Percentiles rank a stretch among this genome's conserved stretches.
phyloP scores from a whole-genome alignment of 805 yeast species.

The Candida golubevii region DNA sequence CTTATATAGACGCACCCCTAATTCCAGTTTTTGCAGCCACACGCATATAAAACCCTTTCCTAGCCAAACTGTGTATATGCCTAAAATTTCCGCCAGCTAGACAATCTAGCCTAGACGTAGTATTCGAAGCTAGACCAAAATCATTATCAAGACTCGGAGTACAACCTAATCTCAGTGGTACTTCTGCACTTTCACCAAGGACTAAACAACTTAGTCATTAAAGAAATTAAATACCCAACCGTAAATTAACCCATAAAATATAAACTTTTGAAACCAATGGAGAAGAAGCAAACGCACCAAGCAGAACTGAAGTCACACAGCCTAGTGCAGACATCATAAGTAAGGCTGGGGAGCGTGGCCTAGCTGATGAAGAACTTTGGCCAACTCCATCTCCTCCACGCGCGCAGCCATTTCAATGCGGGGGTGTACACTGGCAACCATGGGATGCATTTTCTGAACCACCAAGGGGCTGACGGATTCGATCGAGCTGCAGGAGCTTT shows the following conservation, averaged over 20 bases:
- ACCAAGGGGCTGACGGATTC: slow-evolving; percentile 14
- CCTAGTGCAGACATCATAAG: not conserved
- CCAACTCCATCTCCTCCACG: slow-evolving; percentile 14
- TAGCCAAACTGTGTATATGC: too few relatives aligned
- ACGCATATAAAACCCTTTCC: too few relatives aligned
- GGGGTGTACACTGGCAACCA: slow-evolving; percentile 10
- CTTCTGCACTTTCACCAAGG: too few relatives aligned
- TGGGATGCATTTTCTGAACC: not conserved
- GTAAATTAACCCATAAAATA: slow-evolving; percentile 1
- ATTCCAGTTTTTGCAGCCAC: too few relatives aligned
- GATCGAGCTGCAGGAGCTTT: slow-evolving; percentile 19
- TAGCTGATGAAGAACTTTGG: slow-evolving; percentile 12
- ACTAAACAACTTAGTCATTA: too few relatives aligned
- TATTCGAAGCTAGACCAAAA: too few relatives aligned
- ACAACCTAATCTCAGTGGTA: too few relatives aligned
- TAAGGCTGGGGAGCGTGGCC: slow-evolving; percentile 5
- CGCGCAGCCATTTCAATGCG: slow-evolving; percentile 14
- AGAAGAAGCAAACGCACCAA: not conserved
- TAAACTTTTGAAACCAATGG: not conserved
- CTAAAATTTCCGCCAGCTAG: too few relatives aligned
- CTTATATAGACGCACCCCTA: too few relatives aligned
- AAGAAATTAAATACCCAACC: slow-evolving; percentile 1
- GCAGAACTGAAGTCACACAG: not conserved
- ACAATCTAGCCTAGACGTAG: too few relatives aligned
- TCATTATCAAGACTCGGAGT: too few relatives aligned